Evolutionary conservation across 2,329 filamentous ascomycete genomes (phyloP).

Genomic region (Aspergillus jensenii): DNA sequence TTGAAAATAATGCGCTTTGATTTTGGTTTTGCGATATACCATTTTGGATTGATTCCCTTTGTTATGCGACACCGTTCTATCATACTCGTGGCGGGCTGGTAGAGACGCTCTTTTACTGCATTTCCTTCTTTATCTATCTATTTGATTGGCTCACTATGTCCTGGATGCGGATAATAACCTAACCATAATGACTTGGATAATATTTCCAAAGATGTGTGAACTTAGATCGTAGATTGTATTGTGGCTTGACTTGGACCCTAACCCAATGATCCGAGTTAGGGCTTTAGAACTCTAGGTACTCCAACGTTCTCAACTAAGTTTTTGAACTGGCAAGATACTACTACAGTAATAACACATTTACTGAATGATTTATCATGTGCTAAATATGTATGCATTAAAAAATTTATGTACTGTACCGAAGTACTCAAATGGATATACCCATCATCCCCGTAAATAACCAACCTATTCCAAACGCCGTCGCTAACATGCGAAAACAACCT

Average conservation of each 20-base stretch:
- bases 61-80: neutral
- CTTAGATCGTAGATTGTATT: no score
- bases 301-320: no score
- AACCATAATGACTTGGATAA: neutral
- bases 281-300: no score
- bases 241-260: no score
- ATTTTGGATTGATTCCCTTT: neutral
- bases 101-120: neutral
- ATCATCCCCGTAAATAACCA: neutral
- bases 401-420: neutral
- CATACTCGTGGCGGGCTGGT: neutral
- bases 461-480: neutral
- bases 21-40: neutral
- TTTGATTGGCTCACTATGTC: neutral
- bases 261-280: no score
- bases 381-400: neutral
- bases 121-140: neutral
- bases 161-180: neutral
- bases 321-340: no score
- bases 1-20: neutral
- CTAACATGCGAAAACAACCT: neutral
- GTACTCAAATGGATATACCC: no score
- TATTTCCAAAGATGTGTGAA: neutral
- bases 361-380: no score
- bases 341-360: no score